Evolutionary conservation across 2,329 filamentous ascomycete species (phyloP), one percentile per base, ranked within the genome.

Genomic region (Phaeophleospora eucalypticola): DNA sequence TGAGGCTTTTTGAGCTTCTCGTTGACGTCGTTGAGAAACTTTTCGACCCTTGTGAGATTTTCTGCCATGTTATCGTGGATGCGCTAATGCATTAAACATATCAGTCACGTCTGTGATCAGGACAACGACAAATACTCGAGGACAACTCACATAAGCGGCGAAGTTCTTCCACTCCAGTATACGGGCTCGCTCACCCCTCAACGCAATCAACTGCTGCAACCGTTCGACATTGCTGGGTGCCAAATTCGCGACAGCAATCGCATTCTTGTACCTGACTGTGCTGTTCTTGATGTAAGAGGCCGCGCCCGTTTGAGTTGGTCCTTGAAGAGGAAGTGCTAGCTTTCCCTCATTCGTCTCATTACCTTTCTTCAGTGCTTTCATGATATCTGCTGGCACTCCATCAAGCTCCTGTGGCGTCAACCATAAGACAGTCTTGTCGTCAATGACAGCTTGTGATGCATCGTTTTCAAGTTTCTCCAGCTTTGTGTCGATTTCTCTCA

Each of bases 401-500:
- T 84, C 79, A 4, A 91, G 73, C 67, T 90, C 80, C 53, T 84
- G 77, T 3, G 68, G 73, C 1, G 83, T 85, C 58, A 90, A 86
- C 84, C 86, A 90, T 41, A 89, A 70, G 2, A 82, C 83, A 15
- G 83, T 83, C 57, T 82, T 82, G 69, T 79, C 71, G 78, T 50
- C 89, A 71, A 62, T 89, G 84, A 4, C 72, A 75, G 8, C 40
- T 20, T 33, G 27, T 18, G 16, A 17, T 21, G 34, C 32, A n/a
- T 43, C 29, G 8, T 18, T 27, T 2, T 17, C 74, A 54, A 90
- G 78, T 63, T 83, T 77, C 56, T 80, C 84, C 41, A 91, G 72
- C 8, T 84, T 74, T 73, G 86, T 86, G 76, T 87, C 86, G 68
- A 89, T 88, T 66, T 86, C 84, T 72, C 88, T 89, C 75, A 89